Base-by-base conservation (phyloP, 805 yeast genomes). In the Candida mattraensis region DNA sequence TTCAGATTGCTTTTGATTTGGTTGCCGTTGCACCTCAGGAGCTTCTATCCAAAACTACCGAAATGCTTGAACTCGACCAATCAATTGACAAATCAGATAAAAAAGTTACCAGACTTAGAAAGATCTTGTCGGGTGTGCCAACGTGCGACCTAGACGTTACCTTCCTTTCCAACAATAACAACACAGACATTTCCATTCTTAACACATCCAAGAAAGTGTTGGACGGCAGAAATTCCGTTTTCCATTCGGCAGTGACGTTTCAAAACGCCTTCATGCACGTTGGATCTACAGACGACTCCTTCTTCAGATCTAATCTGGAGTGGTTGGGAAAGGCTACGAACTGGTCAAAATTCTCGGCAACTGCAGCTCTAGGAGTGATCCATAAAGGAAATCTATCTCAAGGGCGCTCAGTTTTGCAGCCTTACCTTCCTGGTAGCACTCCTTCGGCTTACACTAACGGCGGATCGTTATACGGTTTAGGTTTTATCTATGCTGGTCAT, bases 271-370 rank as follows among this genome's bases (percentile, higher is more conserved):
- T 88, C 57, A 75, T 91, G 77, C 96, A 89, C 61, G 86, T 93
- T 24, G 99, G 98, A 39, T 93, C 99, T 10, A 87, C 98, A 7
- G 94, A 86, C 54, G 97, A 93, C 60, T 78, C 88, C 0, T 93
- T 93, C 55, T 84, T 91, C 64, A 76, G 96, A 59, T 76, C 83
- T 28, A 93, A 93, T 57, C 70, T 88, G 54, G 96, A 91, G 53
- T 93, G 98, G 97, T 71, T 93, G 48, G 94, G 95, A 28, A 87
- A 88, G 64, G 97, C 99, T n/a, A 82, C 91, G 30, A 88, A 91
- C 63, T 93, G 99, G 99, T 88, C 97, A 5, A 93, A 91, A 58
- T 93, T 93, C 61, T 80, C 96, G 0, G 97, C 98, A 2, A 91
- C 98, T 10, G 98, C 98, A 7, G 97, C 98, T 10, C 69, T 93